A percentile compares a stretch with the other conserved stretches of the same genome.
phyloP scores from a whole-genome alignment of 768 basidiomycete genomes.

The Russula sp. region DNA sequence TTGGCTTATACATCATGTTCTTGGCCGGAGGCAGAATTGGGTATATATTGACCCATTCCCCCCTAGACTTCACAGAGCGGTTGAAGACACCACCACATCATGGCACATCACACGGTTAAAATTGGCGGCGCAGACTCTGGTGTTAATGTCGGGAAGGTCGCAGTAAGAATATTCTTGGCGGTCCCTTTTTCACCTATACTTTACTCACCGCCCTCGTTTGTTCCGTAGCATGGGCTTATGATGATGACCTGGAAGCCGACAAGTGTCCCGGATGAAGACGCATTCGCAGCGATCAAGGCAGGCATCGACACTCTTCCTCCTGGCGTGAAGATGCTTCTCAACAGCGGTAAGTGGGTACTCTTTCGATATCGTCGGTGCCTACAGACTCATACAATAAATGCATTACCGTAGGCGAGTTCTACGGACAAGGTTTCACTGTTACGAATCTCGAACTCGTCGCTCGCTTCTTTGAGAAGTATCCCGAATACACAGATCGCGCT shows the following conservation, averaged over 20 bases:
- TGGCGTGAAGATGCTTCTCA: slow-evolving; percentile 50
- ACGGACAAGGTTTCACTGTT: slow-evolving; percentile 43
- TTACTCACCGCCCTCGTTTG: neutral
- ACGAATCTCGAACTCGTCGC: slow-evolving; percentile 50
- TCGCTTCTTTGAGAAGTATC: slow-evolving; percentile 50
- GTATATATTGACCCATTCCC: neutral
- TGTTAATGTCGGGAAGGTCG: slow-evolving; percentile 41
- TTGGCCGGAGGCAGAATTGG: too few relatives aligned
- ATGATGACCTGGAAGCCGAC: slow-evolving; percentile 54
- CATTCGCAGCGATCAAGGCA: slow-evolving; percentile 60
- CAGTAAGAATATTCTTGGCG: slow-evolving; percentile 37
- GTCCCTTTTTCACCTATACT: neutral
- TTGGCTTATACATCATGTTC: too few relatives aligned
- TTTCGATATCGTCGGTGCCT: neutral
- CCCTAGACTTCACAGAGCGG: neutral
- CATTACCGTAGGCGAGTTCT: slow-evolving; percentile 49
- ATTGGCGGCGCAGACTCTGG: slow-evolving; percentile 42
- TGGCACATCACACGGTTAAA: slow-evolving; percentile 38
- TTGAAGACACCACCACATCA: slow-evolving; percentile 19
- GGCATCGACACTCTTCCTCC: slow-evolving; percentile 44
- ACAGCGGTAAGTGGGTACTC: slow-evolving; percentile 42
- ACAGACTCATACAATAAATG: neutral
- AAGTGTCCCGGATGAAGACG: slow-evolving; percentile 53
- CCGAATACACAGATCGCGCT: slow-evolving; percentile 44
- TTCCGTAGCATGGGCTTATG: slow-evolving; percentile 50